Evolutionary conservation across 75 land plant species (phyloP).

Genomic region (Azolla pinnata): DNA sequence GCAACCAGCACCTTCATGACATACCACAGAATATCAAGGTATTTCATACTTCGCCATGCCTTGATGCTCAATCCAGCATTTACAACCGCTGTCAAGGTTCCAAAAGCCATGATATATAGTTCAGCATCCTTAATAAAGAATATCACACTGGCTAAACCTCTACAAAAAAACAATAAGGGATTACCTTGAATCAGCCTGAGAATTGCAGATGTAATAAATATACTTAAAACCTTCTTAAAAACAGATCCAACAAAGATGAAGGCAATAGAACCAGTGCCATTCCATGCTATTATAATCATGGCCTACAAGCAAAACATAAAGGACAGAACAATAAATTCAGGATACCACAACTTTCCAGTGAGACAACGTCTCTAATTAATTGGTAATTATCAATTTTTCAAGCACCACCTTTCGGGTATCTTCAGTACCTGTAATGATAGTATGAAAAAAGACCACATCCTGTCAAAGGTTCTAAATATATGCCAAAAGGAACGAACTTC

Average conservation of each 20-base stretch:
- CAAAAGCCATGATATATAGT: background rate
- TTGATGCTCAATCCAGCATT: conserved; percentile 61
- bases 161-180: background rate
- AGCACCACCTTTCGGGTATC: too few relatives aligned
- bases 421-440: conserved; percentile 66
- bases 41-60: conserved; percentile 67
- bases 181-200: conserved; percentile 60
- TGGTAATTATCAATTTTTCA: too few relatives aligned
- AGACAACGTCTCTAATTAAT: background rate
- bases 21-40: conserved; percentile 53
- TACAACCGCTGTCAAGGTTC: conserved; percentile 42
- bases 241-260: conserved; percentile 39
- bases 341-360: background rate
- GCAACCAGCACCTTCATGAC: conserved; percentile 58
- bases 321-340: background rate
- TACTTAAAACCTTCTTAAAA: conserved; percentile 45
- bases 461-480: conserved; percentile 91
- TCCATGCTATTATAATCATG: conserved; percentile 72
- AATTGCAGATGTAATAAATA: conserved; percentile 56
- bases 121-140: background rate
- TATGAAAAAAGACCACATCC: conserved; percentile 93
- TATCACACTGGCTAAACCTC: background rate
- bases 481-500: conserved; percentile 98
- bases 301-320: conserved; percentile 29
- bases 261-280: conserved; percentile 34